phyloP scores from a whole-genome alignment of 352 stramenopile species.

The Phytopythium cucurbitacearum region DNA sequence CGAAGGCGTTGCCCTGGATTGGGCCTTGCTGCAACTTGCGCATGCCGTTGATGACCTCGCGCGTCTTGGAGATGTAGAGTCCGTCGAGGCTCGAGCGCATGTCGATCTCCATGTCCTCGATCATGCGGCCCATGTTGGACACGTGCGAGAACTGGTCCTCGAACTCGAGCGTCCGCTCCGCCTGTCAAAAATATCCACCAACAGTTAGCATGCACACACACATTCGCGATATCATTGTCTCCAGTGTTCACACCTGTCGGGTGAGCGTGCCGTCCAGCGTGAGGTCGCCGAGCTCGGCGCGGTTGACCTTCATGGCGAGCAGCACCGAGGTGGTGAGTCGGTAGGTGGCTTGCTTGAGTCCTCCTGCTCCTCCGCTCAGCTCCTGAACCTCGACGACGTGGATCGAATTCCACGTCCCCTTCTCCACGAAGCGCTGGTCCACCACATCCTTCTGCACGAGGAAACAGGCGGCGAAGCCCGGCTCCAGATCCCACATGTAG shows the following conservation, averaged over 20 bases:
- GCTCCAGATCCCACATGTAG: constrained; percentile 95
- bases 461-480: constrained; percentile 92
- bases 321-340: constrained; percentile 92
- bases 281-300: constrained; percentile 68
- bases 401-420: constrained; percentile 92
- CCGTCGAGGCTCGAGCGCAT: constrained; percentile 90
- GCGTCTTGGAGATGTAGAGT: constrained; percentile 95
- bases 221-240: background rate
- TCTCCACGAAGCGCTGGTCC: constrained; percentile 76
- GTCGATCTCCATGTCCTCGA: constrained; percentile 96
- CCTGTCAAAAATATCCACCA: constrained; percentile 10
- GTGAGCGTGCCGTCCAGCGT: constrained; percentile 91
- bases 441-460: constrained; percentile 92
- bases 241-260: constrained; percentile 29
- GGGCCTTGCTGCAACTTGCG: constrained; percentile 76
- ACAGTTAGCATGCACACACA: background rate
- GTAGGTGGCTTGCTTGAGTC: constrained; percentile 77
- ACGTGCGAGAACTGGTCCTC: constrained; percentile 84
- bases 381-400: constrained; percentile 93
- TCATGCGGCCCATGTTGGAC: constrained; percentile 93
- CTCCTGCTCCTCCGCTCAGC: constrained; percentile 8
- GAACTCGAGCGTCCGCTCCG: constrained; percentile 73
- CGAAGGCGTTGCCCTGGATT: constrained; percentile 53
- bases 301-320: constrained; percentile 88
- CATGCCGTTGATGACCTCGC: constrained; percentile 92